Base-by-base conservation (phyloP, 768 basidiomycete genomes). In the Sutorius australiensis region DNA sequence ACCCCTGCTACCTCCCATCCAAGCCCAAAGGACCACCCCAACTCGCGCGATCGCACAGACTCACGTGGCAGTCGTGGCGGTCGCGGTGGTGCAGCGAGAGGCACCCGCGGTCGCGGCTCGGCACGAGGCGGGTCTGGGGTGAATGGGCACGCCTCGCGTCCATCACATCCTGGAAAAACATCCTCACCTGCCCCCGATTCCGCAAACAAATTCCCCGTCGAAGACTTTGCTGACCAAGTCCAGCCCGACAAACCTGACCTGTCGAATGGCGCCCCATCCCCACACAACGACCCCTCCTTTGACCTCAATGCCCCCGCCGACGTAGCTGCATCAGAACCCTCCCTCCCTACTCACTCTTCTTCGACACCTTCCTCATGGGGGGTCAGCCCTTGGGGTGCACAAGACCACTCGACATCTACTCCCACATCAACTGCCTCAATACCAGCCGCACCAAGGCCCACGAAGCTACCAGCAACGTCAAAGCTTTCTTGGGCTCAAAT, bases 401-500 rank as follows among this genome's bases (percentile, higher is more conserved):
- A 68, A 42, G 76, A 77, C 58, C 73, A 72, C n/a, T 70, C 72
- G n/a, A 53, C 62, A 19, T n/a, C 68, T n/a, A 55, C 66, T 19
- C 64, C 63, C 32, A 58, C 51, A 12, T 31, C 55, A 41, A 40
- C 50, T 68, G 11, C 19, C 33, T n/a, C 46, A 17, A 64, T 56
- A 56, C 46, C 58, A 3, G 53, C 36, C 11, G 30, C 58, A 8
- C 46, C 38, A 55, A 58, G 77, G 71, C 58, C 68, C 61, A 51
- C 59, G 13, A 87, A 83, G 71, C 75, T 80, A 11, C 86, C 88
- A 39, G 82, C 86, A 28, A 86, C 80, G 12, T 83, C 87, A 8
- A 89, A 90, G 73, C 69, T 88, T 54, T 91, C 90, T 33, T 92
- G 89, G 89, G 90, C 90, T 8, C 87, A 92, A 62, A 77, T 92